phyloP scores from a whole-genome alignment of 257 asterid genomes.

The Solanum ossicruentum region DNA sequence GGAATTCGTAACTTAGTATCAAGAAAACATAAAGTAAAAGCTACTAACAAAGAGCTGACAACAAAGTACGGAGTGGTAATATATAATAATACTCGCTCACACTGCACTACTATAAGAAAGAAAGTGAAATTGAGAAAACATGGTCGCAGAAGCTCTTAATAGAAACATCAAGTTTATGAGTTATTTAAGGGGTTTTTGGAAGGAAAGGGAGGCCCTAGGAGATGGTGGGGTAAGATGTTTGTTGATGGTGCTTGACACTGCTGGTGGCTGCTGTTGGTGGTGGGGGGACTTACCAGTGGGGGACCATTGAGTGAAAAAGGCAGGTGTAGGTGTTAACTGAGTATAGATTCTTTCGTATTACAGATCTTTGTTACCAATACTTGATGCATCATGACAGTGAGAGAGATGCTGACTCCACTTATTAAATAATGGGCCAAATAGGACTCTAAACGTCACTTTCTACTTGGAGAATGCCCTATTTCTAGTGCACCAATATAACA shows the following conservation, averaged over 20 bases:
- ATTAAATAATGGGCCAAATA: constrained; percentile 1
- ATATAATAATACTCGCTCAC: not conserved
- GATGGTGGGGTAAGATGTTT: constrained; percentile 8
- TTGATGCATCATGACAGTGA: not conserved
- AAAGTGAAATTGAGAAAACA: not conserved
- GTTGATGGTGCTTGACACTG: constrained; percentile 11
- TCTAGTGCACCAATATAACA: not conserved
- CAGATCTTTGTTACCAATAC: not conserved
- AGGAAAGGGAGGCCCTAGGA: not conserved
- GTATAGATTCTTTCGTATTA: constrained; percentile 12
- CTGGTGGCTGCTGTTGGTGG: constrained; percentile 5
- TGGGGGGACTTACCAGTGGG: constrained; percentile 17
- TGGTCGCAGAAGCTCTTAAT: not conserved
- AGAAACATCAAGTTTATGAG: constrained; percentile 1
- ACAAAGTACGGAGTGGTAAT: not conserved
- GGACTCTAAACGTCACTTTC: constrained; percentile 14
- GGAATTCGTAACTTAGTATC: not conserved
- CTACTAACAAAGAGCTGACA: not conserved
- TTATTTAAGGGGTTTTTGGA: constrained; percentile 9
- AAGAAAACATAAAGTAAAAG: not conserved
- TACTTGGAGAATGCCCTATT: not conserved
- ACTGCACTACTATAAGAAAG: not conserved
- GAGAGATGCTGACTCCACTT: constrained; percentile 22
- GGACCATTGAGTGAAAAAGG: constrained; percentile 13
- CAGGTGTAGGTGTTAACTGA: constrained; percentile 10